Evolutionary conservation across 768 basidiomycete species (phyloP).

Genomic region (Rhodocollybia butyracea): DNA sequence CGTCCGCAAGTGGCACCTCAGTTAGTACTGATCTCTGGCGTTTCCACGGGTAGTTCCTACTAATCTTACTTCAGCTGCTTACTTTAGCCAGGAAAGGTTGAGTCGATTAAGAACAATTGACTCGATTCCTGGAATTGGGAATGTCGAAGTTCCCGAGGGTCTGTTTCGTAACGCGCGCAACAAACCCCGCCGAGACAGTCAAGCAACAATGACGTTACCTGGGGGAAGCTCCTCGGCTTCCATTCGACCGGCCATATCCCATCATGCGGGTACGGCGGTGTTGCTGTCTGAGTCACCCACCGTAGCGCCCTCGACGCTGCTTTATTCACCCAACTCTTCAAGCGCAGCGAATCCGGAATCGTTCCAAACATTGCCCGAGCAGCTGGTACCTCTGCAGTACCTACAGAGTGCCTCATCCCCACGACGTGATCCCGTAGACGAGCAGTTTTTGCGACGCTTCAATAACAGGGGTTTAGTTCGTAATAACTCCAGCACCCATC

Average conservation of each 20-base stretch:
- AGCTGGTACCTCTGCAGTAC: constrained; percentile 62
- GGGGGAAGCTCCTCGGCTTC: not conserved
- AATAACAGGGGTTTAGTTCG: constrained; percentile 1
- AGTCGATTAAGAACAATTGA: constrained; percentile 72
- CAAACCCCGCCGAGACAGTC: constrained; percentile 54
- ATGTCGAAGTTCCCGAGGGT: constrained; percentile 67
- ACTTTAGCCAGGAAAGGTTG: constrained; percentile 77
- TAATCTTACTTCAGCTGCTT: constrained; percentile 55
- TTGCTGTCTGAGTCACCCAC: constrained; percentile 23
- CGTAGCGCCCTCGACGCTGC: constrained; percentile 25
- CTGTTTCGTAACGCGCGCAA: constrained; percentile 78
- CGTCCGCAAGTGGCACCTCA: constrained; percentile 80
- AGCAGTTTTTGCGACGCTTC: constrained; percentile 60
- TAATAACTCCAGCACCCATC: not conserved
- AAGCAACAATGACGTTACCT: constrained; percentile 28
- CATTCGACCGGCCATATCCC: too few relatives aligned
- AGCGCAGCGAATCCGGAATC: constrained; percentile 31
- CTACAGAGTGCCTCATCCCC: constrained; percentile 54
- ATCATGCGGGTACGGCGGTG: constrained; percentile 19
- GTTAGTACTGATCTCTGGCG: constrained; percentile 41
- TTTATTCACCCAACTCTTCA: constrained; percentile 37
- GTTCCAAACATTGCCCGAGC: constrained; percentile 17
- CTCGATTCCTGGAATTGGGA: constrained; percentile 61
- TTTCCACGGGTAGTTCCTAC: constrained; percentile 12
- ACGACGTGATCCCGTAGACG: constrained; percentile 60